Base-by-base conservation (phyloP, 1,284 basidiomycete species). In the Tremellales sp. region DNA sequence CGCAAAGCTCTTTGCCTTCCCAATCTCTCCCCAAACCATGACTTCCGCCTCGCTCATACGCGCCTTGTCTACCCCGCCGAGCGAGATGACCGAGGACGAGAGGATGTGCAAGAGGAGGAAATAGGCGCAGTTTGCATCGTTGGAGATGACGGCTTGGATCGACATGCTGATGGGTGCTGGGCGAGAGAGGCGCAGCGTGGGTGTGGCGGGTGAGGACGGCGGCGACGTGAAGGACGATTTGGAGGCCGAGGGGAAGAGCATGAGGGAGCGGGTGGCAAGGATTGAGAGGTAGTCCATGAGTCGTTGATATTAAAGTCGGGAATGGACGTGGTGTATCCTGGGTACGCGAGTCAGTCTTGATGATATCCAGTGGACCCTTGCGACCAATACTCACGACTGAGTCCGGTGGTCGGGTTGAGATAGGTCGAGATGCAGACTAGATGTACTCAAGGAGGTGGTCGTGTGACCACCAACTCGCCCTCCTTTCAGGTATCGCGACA, bases 221-320 rank as follows among this genome's bases (percentile, higher is more conserved):
- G 48, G 45, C 5, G 47, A 34, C 13, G 41, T 41, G 27, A 49
- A 43, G 5, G 56, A 54, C 22, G 48, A 48, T 2, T 16, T 22
- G 18, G 22, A 14, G 19, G 10, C 18, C 28, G n/a, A 19, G 21
- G 58, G 43, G 54, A 70, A 70, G 25, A 70, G 57, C 19, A 63
- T 51, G 8, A 70, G 52, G 4, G 58, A 62, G 22, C 60, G 56
- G 19, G 62, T 60, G 35, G 63, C 50, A 44, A 70, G 54, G 40
- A 68, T 58, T 6, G 59, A 65, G 39, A 70, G 60, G 56, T 70
- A 70, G 56, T 68, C 65, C 68, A 70, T 58, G n/a, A n/a, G n/a
- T n/a, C n/a, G n/a, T n/a, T n/a, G n/a, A n/a, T n/a, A n/a, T n/a
- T n/a, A n/a, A n/a, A n/a, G n/a, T n/a, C n/a, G n/a, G n/a, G n/a